phyloP scores from a whole-genome alignment of 345 rosid genomes.

The Corchorus olitorius region DNA sequence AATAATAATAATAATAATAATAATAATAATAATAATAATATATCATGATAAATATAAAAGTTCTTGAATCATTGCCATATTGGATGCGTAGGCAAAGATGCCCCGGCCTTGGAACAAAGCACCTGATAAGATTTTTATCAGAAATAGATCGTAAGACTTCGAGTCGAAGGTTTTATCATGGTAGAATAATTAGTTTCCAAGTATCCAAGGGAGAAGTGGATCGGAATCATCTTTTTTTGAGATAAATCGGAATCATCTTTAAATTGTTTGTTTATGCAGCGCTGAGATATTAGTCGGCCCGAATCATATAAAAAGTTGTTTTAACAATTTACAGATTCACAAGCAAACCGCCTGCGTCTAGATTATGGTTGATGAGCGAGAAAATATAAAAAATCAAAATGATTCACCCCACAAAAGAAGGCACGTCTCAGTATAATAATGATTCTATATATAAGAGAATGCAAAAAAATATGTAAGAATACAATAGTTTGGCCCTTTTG shows the following conservation, averaged over 20 bases:
- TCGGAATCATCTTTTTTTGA: neutral
- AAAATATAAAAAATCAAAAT: too few species aligned
- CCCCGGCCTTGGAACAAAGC: neutral
- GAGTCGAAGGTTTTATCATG: neutral
- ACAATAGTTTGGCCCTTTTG: neutral
- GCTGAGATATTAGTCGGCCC: neutral
- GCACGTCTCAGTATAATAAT: too few species aligned
- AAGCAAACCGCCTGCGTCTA: too few species aligned
- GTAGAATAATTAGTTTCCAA: neutral
- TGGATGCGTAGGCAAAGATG: neutral
- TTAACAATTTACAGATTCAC: neutral
- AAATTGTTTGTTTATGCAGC: neutral
- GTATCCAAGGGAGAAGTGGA: neutral
- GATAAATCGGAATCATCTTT: neutral
- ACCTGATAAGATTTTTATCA: neutral
- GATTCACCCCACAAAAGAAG: too few species aligned
- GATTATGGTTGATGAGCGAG: too few species aligned
- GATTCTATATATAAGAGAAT: neutral
- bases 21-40: too few species aligned
- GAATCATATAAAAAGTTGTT: neutral
- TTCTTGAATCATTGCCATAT: neutral
- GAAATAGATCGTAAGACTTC: neutral
- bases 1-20: too few species aligned
- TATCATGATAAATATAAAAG: neutral
- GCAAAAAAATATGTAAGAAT: neutral